Evolutionary conservation across 1,284 basidiomycete species (phyloP), one percentile per base, ranked within the genome.

Genomic region (Fistulina hepatica): DNA sequence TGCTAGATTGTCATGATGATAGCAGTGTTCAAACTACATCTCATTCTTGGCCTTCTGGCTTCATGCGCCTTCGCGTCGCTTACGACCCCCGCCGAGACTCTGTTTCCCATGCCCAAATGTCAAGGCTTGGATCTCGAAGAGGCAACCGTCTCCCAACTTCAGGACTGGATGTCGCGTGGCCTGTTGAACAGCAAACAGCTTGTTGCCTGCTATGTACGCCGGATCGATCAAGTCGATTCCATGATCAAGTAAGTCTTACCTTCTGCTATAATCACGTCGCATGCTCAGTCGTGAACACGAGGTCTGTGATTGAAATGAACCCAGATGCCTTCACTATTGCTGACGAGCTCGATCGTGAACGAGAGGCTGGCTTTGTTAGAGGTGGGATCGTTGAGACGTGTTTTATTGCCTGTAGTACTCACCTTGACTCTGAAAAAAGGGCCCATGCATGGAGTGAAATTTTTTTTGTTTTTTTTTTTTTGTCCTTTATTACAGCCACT

Each of bases 391-490:
- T n/a, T n/a, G n/a, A n/a, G n/a, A n/a, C n/a, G n/a, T n/a, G n/a
- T n/a, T n/a, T n/a, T n/a, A n/a, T n/a, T n/a, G n/a, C n/a, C n/a
- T n/a, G n/a, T n/a, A n/a, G n/a, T n/a, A n/a, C n/a, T n/a, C n/a
- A n/a, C n/a, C n/a, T n/a, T n/a, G n/a, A n/a, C n/a, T n/a, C n/a
- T n/a, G 7, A 46, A 37, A 13, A 41, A 42, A 6, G 35, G 44
- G 3, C 40, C 42, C n/a, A 41, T 46, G 39, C 44, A 46, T 30
- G 44, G 44, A n/a, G n/a, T n/a, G n/a, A n/a, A n/a, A n/a, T n/a
- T n/a, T n/a, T n/a, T n/a, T n/a, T n/a, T n/a, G n/a, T n/a, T n/a
- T n/a, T n/a, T n/a, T n/a, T n/a, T n/a, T n/a, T n/a, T n/a, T n/a
- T n/a, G n/a, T n/a, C n/a, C n/a, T n/a, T n/a, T n/a, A n/a, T n/a